Percentiles rank a stretch among this genome's conserved stretches.
Conservation (phyloP, 164 flowering plant species). For the Chloranthus sessilifolius region DNA sequence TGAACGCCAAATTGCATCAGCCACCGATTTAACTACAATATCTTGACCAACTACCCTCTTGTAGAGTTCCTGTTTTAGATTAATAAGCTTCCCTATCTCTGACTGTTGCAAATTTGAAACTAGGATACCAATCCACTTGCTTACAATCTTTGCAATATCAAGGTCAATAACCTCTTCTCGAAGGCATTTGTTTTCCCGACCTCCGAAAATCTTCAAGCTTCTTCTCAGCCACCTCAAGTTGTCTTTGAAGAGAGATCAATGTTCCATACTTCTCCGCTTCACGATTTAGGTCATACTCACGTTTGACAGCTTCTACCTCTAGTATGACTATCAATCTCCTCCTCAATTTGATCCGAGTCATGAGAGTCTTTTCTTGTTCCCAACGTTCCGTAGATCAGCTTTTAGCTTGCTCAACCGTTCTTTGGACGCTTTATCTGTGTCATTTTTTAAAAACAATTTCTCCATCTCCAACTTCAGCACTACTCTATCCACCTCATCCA, state of each 20-base stretch:
- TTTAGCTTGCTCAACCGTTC: slow-evolving; percentile 79
- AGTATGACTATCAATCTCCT: slow-evolving; percentile 87
- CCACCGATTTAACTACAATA: slow-evolving; percentile 88
- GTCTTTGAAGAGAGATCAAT: slow-evolving; percentile 69
- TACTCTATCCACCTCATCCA: slow-evolving; percentile 90
- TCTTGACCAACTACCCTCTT: slow-evolving; percentile 87
- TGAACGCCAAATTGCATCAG: slow-evolving; percentile 90
- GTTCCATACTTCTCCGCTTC: slow-evolving; percentile 96
- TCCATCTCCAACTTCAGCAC: slow-evolving; percentile 87
- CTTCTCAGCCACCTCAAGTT: slow-evolving; percentile 79
- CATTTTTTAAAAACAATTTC: slow-evolving; percentile 79
- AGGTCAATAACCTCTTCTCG: slow-evolving; percentile 91
- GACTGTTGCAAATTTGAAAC: slow-evolving; percentile 84
- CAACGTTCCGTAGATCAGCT: slow-evolving; percentile 72
- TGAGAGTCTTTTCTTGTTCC: slow-evolving; percentile 71
- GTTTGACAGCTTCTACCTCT: slow-evolving; percentile 96
- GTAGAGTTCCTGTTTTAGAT: slow-evolving; percentile 71
- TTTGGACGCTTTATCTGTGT: slow-evolving; percentile 79
- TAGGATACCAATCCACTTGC: slow-evolving; percentile 97
- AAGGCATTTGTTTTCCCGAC: slow-evolving; percentile 70
- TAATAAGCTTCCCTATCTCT: slow-evolving; percentile 76
- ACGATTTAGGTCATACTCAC: slow-evolving; percentile 82
- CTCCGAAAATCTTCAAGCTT: slow-evolving; percentile 61
- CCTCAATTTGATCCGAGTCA: slow-evolving; percentile 72
- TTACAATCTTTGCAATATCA: slow-evolving; percentile 86